Percentiles rank a stretch among this genome's conserved stretches.
Conservation (phyloP, 1,284 basidiomycete genomes). For the Trichosporon asahii region DNA sequence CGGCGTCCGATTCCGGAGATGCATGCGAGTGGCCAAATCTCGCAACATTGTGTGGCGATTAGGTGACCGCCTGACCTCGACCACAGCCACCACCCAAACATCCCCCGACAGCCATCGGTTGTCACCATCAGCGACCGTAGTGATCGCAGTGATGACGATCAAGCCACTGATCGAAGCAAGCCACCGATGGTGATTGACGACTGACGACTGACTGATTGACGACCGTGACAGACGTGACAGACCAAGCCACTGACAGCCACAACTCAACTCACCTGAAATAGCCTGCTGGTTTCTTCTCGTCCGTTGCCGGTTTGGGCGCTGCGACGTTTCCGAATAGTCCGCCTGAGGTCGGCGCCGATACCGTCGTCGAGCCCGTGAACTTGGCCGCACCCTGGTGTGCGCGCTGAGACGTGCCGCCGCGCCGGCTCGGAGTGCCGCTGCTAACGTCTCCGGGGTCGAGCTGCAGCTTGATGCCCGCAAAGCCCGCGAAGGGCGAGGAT, state of each 20-base stretch:
- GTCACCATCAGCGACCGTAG: neutral
- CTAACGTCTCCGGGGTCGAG: conserved; percentile 27
- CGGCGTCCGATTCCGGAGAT: neutral
- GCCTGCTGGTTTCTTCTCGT: conserved; percentile 20
- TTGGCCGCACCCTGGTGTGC: conserved; percentile 24
- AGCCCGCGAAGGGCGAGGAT: conserved; percentile 15
- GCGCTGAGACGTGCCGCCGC: neutral
- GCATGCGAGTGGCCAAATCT: neutral
- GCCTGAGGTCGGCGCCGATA: neutral
- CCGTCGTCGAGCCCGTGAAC: conserved; percentile 13
- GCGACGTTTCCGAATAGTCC: conserved; percentile 22
- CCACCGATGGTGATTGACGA: neutral
- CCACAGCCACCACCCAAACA: neutral
- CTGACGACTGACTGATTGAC: neutral
- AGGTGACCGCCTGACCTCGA: too few relatives aligned
- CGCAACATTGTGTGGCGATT: too few relatives aligned
- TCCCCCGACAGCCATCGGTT: neutral
- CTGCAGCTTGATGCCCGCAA: conserved; percentile 32
- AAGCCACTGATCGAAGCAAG: neutral
- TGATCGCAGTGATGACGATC: neutral
- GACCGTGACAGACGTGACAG: neutral
- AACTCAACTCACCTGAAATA: conserved; percentile 34
- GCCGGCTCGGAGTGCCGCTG: conserved; percentile 11
- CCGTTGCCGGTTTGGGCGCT: conserved; percentile 7
- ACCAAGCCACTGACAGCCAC: neutral